These are phyloP conservation scores for Globisporangium apiculatum DNA, from an alignment of 352 stramenopile species.

Conservation along the genomic window DNA sequence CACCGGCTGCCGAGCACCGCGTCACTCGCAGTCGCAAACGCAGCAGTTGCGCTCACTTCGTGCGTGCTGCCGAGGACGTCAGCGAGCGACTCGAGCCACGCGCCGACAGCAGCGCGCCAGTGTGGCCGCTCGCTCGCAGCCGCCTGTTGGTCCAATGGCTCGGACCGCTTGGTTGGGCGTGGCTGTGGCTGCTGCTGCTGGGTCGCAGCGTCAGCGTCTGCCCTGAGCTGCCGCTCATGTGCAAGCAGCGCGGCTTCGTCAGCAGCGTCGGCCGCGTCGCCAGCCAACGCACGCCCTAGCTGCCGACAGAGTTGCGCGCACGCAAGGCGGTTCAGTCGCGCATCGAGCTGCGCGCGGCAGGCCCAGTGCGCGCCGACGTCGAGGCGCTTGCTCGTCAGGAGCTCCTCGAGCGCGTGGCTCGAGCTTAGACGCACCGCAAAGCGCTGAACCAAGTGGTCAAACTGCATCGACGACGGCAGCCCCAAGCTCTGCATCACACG, in stretches of 20 bases:
- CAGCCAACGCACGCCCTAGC: constrained; percentile 22
- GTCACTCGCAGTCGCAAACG: constrained; percentile 23
- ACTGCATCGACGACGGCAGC: constrained; percentile 20
- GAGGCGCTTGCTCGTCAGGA: constrained; percentile 54
- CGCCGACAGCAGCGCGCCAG: background rate
- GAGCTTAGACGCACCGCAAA: constrained; percentile 2
- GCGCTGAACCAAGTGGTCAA: constrained; percentile 10
- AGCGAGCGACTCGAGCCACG: constrained; percentile 20
- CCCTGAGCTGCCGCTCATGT: constrained; percentile 16
- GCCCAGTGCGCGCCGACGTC: constrained; percentile 39
- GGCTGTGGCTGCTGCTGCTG: too few species aligned
- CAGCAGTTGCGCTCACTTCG: constrained; percentile 35
- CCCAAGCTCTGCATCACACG: constrained; percentile 15
- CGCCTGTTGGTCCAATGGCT: background rate
- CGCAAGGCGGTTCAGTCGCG: constrained; percentile 46
- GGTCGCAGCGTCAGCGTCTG: background rate
- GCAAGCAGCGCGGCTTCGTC: constrained; percentile 28
- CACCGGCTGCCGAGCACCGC: constrained; percentile 37
- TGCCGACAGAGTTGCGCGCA: constrained; percentile 48
- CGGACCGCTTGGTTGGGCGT: too few species aligned
- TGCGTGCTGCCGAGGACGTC: constrained; percentile 24
- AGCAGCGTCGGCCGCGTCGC: constrained; percentile 15
- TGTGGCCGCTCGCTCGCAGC: background rate
- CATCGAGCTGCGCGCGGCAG: constrained; percentile 44
- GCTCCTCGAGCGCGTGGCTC: constrained; percentile 34